Evolutionary conservation across 306 rosid genomes (phyloP).

Genomic region (Trifolium pratense): DNA sequence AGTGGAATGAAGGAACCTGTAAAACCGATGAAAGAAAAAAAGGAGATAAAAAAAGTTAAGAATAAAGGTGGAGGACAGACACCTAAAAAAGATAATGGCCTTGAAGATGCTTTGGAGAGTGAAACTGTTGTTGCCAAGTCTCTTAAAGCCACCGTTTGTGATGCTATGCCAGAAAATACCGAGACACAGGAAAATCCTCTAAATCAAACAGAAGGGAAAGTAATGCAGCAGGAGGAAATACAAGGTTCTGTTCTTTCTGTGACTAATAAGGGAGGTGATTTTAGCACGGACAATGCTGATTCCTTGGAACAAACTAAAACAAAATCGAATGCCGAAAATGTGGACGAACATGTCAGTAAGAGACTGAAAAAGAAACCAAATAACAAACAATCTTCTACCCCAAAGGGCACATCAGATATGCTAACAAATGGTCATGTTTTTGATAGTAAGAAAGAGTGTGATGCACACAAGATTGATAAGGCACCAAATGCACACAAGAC

Average conservation of each 20-base stretch:
- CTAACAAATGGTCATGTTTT: conserved; percentile 45
- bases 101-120: conserved; percentile 42
- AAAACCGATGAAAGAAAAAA: conserved; percentile 49
- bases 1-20: conserved; percentile 40
- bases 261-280: conserved; percentile 38
- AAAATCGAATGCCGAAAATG: conserved; percentile 46
- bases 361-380: conserved; percentile 54
- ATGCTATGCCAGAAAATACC: conserved; percentile 43
- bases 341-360: conserved; percentile 43
- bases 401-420: conserved; percentile 43
- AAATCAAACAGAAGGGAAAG: conserved; percentile 49
- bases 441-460: conserved; percentile 36
- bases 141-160: conserved; percentile 41
- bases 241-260: conserved; percentile 33
- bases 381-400: conserved; percentile 48
- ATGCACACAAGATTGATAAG: conserved; percentile 42
- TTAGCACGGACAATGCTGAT: conserved; percentile 37
- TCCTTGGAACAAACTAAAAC: conserved; percentile 46
- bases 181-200: conserved; percentile 43
- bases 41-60: conserved; percentile 47
- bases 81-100: conserved; percentile 28
- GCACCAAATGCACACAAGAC: conserved; percentile 43
- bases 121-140: conserved; percentile 41
- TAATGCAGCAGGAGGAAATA: conserved; percentile 38
- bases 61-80: conserved; percentile 40